Evolutionary conservation across 352 stramenopile genomes (phyloP).

Genomic region (Phytophthora melonis): DNA sequence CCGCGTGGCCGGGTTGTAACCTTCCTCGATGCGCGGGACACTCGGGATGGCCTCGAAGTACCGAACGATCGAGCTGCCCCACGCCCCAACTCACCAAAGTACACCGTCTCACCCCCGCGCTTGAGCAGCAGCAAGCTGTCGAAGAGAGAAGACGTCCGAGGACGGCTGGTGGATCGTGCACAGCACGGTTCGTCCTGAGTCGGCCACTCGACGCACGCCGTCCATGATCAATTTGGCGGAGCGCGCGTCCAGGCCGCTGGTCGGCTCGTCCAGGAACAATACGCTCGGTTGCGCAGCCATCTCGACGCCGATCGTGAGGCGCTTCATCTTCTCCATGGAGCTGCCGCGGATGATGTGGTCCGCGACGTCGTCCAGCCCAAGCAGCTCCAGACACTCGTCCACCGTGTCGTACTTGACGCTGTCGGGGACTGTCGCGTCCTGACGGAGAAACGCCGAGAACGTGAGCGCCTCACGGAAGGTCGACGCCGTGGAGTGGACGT

Average conservation of each 20-base stretch:
- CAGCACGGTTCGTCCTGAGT: constrained; percentile 8
- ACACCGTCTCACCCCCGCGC: constrained; percentile 1
- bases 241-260: constrained; percentile 1
- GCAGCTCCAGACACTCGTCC: constrained; percentile 2
- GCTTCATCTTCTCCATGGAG: constrained; percentile 14
- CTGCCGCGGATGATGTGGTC: neutral
- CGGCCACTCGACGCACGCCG: constrained; percentile 1
- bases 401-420: constrained; percentile 3
- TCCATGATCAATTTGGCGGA: constrained; percentile 9
- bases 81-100: constrained; percentile 6
- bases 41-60: constrained; percentile 5
- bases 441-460: constrained; percentile 7
- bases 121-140: constrained; percentile 7
- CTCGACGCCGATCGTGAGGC: constrained; percentile 7
- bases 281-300: constrained; percentile 9
- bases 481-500: neutral
- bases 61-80: neutral
- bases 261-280: constrained; percentile 5
- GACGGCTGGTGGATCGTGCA: constrained; percentile 9
- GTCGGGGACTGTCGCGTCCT: neutral
- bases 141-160: constrained; percentile 5
- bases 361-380: constrained; percentile 1
- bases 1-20: constrained; percentile 3
- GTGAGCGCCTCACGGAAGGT: constrained; percentile 7
- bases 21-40: neutral